phyloP scores from a whole-genome alignment of 352 stramenopile species.

The Globisporangium parvum region DNA sequence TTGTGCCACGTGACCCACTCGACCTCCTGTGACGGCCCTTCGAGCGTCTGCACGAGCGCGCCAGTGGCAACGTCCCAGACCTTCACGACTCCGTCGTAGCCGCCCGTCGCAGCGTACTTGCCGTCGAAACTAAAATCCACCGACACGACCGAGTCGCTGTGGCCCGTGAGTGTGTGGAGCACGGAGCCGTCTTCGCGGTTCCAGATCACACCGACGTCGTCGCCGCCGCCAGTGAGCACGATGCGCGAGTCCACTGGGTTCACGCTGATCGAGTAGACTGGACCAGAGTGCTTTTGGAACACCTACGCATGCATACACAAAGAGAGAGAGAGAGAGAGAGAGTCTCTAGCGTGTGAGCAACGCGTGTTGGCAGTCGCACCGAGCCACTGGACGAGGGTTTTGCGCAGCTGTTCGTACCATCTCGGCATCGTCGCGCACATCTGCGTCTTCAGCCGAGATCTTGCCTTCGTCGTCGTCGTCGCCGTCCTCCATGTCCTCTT shows the following conservation, averaged over 20 bases:
- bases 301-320: constrained; percentile 30
- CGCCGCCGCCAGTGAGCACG: constrained; percentile 75
- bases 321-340: background rate
- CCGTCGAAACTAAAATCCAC: constrained; percentile 86
- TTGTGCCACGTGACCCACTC: constrained; percentile 90
- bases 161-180: constrained; percentile 70
- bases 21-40: constrained; percentile 87
- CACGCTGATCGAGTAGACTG: constrained; percentile 80
- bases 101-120: constrained; percentile 81
- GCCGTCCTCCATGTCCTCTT: constrained; percentile 53
- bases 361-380: background rate
- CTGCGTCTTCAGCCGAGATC: constrained; percentile 56
- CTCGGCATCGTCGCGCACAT: constrained; percentile 67
- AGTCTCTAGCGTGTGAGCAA: background rate
- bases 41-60: constrained; percentile 72
- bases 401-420: constrained; percentile 31
- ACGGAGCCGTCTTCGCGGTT: constrained; percentile 77
- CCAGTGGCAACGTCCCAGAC: constrained; percentile 86
- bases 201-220: constrained; percentile 84
- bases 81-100: constrained; percentile 84
- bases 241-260: constrained; percentile 78
- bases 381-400: background rate
- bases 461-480: constrained; percentile 47
- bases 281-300: constrained; percentile 67
- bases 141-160: constrained; percentile 79